phyloP scores from a whole-genome alignment of 495 filamentous ascomycete species.

The Talaromyces adpressus region DNA sequence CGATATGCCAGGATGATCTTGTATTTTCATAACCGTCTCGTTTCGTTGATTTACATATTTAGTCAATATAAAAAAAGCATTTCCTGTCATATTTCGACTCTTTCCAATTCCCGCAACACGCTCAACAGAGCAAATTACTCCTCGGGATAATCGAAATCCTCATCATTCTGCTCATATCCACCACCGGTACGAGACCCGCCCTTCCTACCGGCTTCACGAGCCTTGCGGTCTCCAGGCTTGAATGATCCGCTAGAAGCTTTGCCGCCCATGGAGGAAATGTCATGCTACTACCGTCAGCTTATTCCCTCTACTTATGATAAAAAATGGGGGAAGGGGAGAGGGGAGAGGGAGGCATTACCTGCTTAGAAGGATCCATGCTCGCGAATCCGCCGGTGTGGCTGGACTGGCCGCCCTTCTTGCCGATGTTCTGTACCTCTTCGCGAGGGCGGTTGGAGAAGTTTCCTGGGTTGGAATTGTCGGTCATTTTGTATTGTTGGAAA shows the following conservation, averaged over 20 bases:
- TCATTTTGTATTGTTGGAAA: slow-evolving; percentile 10
- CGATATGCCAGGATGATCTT: background rate
- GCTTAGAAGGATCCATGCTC: slow-evolving; percentile 24
- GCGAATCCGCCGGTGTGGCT: slow-evolving; percentile 28
- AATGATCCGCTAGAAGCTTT: slow-evolving; percentile 42
- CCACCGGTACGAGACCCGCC: slow-evolving; percentile 21
- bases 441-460: slow-evolving; percentile 59
- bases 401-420: slow-evolving; percentile 42
- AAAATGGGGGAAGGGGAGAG: slow-evolving; percentile 17
- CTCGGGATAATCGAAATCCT: background rate
- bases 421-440: slow-evolving; percentile 49
- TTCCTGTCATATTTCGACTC: background rate
- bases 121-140: background rate
- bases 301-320: background rate
- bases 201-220: slow-evolving; percentile 39
- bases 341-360: slow-evolving; percentile 30
- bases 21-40: background rate
- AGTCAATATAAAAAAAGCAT: background rate
- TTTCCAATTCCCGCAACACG: background rate
- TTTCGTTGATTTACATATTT: background rate
- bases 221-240: slow-evolving; percentile 36
- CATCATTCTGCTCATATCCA: background rate
- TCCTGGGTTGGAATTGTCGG: slow-evolving; percentile 45
- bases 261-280: slow-evolving; percentile 48
- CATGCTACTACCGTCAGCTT: slow-evolving; percentile 18